Evolutionary conservation across 805 yeast species (phyloP).

Genomic region (Kazachstania bromeliacearum): DNA sequence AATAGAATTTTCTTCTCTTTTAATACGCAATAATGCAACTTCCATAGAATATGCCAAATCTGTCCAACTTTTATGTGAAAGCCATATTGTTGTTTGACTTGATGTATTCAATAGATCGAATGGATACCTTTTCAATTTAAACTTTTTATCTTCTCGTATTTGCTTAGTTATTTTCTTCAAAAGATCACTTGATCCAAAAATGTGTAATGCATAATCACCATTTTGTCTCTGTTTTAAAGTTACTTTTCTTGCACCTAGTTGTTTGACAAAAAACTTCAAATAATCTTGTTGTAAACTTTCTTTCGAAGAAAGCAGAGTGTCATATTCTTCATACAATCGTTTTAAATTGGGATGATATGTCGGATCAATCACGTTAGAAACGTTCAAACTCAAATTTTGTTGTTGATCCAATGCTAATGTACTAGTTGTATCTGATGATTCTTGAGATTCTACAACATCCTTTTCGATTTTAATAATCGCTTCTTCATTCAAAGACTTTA

Average conservation of each 20-base stretch:
- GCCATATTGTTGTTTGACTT: constrained; percentile 36
- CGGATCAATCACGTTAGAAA: constrained; percentile 28
- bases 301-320: constrained; percentile 22
- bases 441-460: background rate
- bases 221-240: constrained; percentile 34
- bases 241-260: constrained; percentile 26
- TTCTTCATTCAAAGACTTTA: constrained; percentile 34
- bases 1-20: constrained; percentile 44
- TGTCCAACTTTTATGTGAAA: constrained; percentile 43
- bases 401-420: background rate
- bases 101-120: constrained; percentile 33
- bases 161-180: constrained; percentile 15
- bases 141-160: constrained; percentile 9
- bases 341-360: constrained; percentile 27
- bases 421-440: background rate
- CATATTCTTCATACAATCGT: constrained; percentile 30
- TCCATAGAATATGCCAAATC: constrained; percentile 42
- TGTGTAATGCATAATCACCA: constrained; percentile 40
- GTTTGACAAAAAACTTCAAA: constrained; percentile 21
- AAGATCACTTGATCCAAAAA: constrained; percentile 33
- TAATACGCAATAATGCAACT: constrained; percentile 38
- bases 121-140: constrained; percentile 5
- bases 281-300: constrained; percentile 22
- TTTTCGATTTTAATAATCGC: constrained; percentile 16
- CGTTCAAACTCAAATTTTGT: background rate